Percentiles rank a stretch among this genome's conserved stretches.
phyloP scores from a whole-genome alignment of 306 rosid genomes.

The Morella rubra region DNA sequence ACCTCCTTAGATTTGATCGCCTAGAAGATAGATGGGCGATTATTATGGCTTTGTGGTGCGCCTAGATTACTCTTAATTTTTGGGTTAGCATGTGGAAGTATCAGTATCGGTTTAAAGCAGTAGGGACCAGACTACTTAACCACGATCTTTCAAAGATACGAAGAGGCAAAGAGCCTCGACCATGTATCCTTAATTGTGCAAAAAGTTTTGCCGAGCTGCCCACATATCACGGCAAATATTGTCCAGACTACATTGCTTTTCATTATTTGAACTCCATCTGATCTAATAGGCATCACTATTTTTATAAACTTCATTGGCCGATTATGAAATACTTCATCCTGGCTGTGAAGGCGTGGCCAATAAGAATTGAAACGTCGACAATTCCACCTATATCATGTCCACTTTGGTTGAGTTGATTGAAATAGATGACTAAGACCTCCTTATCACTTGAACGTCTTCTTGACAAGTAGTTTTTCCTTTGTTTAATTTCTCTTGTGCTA shows the following conservation, averaged over 20 bases:
- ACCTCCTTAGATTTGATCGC: neutral
- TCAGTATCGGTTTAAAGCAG: neutral
- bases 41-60: neutral
- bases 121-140: neutral
- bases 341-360: too few relatives aligned
- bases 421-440: neutral
- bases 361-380: too few relatives aligned
- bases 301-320: neutral
- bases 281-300: neutral
- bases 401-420: slow-evolving; percentile 1
- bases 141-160: neutral
- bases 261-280: slow-evolving; percentile 1
- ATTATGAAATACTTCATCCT: neutral
- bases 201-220: slow-evolving; percentile 18
- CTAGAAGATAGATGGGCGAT: neutral
- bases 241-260: slow-evolving; percentile 6
- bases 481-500: neutral
- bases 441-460: neutral
- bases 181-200: neutral
- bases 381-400: neutral
- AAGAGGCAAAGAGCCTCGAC: neutral
- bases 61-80: neutral
- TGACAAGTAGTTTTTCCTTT: neutral
- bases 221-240: slow-evolving; percentile 26
- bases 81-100: neutral